phyloP scores from a whole-genome alignment of 2,329 filamentous ascomycete genomes.

The Chaetothyriales sp. region DNA sequence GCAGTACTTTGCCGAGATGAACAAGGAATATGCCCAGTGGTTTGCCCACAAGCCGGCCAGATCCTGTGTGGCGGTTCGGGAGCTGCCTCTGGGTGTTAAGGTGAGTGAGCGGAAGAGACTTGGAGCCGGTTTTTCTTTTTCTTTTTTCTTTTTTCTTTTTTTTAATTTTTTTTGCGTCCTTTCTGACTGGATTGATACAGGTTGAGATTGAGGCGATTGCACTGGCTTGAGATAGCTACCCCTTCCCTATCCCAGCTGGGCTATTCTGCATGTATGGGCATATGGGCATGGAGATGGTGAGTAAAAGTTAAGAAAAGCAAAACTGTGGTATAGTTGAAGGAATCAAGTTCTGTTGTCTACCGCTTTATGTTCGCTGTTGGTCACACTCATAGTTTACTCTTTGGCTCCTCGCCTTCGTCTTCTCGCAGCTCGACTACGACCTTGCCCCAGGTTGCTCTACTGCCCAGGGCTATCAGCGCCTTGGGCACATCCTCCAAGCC shows the following conservation, averaged over 20 bases:
- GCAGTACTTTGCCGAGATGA: slow-evolving; percentile 72
- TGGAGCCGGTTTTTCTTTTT: too few species aligned
- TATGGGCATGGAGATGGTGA: neutral
- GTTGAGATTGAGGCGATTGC: slow-evolving; percentile 54
- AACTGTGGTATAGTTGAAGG: neutral
- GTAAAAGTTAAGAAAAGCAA: neutral
- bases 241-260: too few species aligned
- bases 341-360: neutral
- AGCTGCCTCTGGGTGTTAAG: slow-evolving; percentile 47
- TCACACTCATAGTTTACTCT: slow-evolving; percentile 23
- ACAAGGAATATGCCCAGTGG: slow-evolving; percentile 55
- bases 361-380: neutral
- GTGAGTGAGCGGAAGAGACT: slow-evolving; percentile 1
- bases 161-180: neutral
- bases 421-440: slow-evolving; percentile 78
- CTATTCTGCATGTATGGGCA: neutral
- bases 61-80: slow-evolving; percentile 47
- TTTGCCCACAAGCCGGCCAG: slow-evolving; percentile 50
- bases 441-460: slow-evolving; percentile 84
- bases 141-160: neutral
- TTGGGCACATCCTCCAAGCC: slow-evolving; percentile 65
- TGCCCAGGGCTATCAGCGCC: slow-evolving; percentile 62
- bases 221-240: slow-evolving; percentile 18
- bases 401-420: slow-evolving; percentile 41
- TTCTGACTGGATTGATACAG: slow-evolving; percentile 12